Percentiles rank a stretch among this genome's conserved stretches.
Evolutionary conservation across 495 filamentous ascomycete genomes (phyloP).

Genomic region (Thermothielavioides terrestris): DNA sequence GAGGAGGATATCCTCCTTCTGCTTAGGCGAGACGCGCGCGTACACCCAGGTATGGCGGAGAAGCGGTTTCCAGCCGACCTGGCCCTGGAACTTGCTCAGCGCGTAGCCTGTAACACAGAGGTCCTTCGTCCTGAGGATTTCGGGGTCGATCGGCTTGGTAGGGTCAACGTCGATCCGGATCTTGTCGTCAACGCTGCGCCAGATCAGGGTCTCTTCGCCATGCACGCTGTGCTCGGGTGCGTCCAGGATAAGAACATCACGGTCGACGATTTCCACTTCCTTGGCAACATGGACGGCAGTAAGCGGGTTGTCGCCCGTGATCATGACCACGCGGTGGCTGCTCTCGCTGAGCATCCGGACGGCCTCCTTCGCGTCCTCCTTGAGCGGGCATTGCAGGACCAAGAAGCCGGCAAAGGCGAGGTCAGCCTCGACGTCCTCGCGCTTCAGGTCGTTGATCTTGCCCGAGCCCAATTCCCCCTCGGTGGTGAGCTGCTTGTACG

Average conservation of each 20-base stretch:
- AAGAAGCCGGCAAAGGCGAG: slow-evolving; percentile 91
- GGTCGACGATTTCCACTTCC: slow-evolving; percentile 95
- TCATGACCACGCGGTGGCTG: slow-evolving; percentile 98
- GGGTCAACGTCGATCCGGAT: slow-evolving; percentile 81
- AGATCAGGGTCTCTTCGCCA: slow-evolving; percentile 74
- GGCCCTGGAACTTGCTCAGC: slow-evolving; percentile 76
- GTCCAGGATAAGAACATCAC: slow-evolving; percentile 89
- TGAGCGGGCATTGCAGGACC: slow-evolving; percentile 89
- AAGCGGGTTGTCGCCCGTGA: slow-evolving; percentile 95
- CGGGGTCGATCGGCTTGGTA: slow-evolving; percentile 64
- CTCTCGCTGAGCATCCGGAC: slow-evolving; percentile 98
- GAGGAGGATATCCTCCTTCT: slow-evolving; percentile 96
- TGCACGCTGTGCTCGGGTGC: slow-evolving; percentile 77
- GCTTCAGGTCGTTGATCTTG: slow-evolving; percentile 84
- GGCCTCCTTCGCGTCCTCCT: slow-evolving; percentile 89
- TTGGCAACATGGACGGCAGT: slow-evolving; percentile 93
- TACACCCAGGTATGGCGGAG: slow-evolving; percentile 95
- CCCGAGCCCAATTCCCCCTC: slow-evolving; percentile 72
- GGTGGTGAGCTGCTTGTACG: slow-evolving; percentile 77
- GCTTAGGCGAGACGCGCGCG: slow-evolving; percentile 93
- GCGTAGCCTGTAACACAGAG: slow-evolving; percentile 96
- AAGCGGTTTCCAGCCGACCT: slow-evolving; percentile 60
- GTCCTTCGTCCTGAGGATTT: slow-evolving; percentile 80
- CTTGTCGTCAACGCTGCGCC: slow-evolving; percentile 92
- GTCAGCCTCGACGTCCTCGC: slow-evolving; percentile 82